Percentiles rank a stretch among this genome's conserved stretches.
These are phyloP conservation scores for Nitzschia putrida DNA, from an alignment of 108 stramenopile genomes.

Conservation along the genomic window DNA sequence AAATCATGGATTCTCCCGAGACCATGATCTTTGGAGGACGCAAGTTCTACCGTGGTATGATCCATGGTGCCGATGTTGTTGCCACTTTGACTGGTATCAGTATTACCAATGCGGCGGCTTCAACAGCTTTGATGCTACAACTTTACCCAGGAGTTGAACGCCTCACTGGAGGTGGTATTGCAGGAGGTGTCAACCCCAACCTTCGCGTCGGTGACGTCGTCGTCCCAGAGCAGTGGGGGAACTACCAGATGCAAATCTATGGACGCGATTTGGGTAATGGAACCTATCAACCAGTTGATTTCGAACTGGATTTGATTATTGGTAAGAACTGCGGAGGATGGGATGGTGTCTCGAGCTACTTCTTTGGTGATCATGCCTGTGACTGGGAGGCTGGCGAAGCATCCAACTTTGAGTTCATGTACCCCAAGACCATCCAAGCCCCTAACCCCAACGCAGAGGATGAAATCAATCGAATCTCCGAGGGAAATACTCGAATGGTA, in stretches of 20 bases:
- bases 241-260: conserved; percentile 14
- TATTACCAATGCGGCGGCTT: conserved; percentile 4
- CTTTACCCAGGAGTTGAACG: conserved; percentile 16
- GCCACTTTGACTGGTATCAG: conserved; percentile 17
- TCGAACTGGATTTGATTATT: conserved; percentile 4
- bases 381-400: conserved; percentile 8
- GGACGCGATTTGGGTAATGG: conserved; percentile 6
- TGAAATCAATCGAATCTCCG: conserved; percentile 4
- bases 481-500: conserved; percentile 9
- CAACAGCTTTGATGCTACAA: conserved; percentile 3
- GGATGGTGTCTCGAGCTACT: conserved; percentile 8
- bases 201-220: conserved; percentile 11
- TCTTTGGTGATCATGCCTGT: conserved; percentile 3
- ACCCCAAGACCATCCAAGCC: conserved; percentile 13
- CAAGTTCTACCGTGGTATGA: conserved; percentile 13
- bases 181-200: conserved; percentile 3
- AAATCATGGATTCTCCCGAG: conserved; percentile 2
- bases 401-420: conserved; percentile 14
- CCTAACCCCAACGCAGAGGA: not conserved
- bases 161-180: conserved; percentile 9
- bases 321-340: conserved; percentile 12
- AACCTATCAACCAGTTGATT: conserved; percentile 5
- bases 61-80: conserved; percentile 6
- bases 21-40: conserved; percentile 13
- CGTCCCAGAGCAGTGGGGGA: conserved; percentile 3